phyloP scores from a whole-genome alignment of 495 filamentous ascomycete species.

The Chaetomium tenue region DNA sequence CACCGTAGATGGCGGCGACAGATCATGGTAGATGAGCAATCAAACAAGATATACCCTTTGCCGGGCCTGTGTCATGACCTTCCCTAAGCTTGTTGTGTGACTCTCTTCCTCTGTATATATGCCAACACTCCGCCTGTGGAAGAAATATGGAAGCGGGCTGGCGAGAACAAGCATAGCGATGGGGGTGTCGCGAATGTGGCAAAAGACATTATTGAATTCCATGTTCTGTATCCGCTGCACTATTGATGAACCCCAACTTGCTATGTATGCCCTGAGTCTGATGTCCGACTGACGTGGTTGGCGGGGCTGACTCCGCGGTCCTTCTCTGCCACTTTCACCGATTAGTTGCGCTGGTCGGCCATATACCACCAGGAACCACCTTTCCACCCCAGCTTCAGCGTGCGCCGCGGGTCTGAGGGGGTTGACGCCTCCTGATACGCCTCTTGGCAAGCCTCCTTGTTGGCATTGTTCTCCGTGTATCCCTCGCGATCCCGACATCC shows the following conservation, averaged over 20 bases:
- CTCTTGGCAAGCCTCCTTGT: too few relatives aligned
- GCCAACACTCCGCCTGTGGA: background rate
- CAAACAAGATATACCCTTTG: slow-evolving; percentile 3
- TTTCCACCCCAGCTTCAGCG: too few relatives aligned
- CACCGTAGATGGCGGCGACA: background rate
- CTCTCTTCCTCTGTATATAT: background rate
- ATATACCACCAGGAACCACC: too few relatives aligned
- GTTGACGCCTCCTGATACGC: too few relatives aligned
- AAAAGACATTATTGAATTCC: background rate
- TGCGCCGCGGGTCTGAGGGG: too few relatives aligned
- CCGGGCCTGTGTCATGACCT: background rate
- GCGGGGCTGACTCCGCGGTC: too few relatives aligned
- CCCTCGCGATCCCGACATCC: too few relatives aligned
- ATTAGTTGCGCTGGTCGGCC: too few relatives aligned
- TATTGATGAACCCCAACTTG: background rate
- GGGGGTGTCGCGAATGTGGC: background rate
- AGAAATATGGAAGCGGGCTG: background rate
- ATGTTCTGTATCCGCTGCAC: background rate
- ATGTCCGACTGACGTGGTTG: background rate
- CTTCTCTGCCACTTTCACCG: too few relatives aligned
- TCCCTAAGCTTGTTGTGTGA: background rate
- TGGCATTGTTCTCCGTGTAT: too few relatives aligned
- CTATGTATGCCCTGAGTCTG: background rate
- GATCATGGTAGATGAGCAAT: slow-evolving; percentile 18
- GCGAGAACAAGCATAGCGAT: background rate